Conservation (phyloP, 1,284 basidiomycete species). For the Mycena citricolor region DNA sequence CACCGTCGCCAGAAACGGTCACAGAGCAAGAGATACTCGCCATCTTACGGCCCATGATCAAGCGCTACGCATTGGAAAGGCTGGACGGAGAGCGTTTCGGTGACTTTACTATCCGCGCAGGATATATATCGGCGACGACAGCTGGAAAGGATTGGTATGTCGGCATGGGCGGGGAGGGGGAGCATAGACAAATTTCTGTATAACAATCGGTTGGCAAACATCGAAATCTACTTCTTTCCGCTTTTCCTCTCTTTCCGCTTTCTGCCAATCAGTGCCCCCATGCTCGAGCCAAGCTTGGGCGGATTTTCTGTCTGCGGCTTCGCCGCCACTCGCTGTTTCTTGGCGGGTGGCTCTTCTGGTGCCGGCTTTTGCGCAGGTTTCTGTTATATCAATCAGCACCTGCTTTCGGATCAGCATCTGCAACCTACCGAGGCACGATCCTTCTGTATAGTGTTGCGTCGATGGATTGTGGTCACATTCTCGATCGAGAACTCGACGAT, state of each 20-base stretch:
- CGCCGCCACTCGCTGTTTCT: constrained; percentile 43
- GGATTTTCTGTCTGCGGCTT: too few relatives aligned
- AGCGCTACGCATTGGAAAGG: constrained; percentile 87
- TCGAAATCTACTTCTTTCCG: constrained; percentile 32
- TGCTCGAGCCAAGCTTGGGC: constrained; percentile 32
- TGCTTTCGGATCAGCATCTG: constrained; percentile 1
- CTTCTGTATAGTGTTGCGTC: constrained; percentile 49
- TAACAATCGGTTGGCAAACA: neutral
- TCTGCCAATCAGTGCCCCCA: constrained; percentile 53
- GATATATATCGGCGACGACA: constrained; percentile 80
- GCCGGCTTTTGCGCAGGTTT: neutral
- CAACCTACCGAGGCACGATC: constrained; percentile 25
- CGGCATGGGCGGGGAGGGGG: constrained; percentile 70
- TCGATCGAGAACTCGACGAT: constrained; percentile 94
- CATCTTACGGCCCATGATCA: constrained; percentile 91
- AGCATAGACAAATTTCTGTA: constrained; percentile 30
- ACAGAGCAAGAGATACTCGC: constrained; percentile 92
- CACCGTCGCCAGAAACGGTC: constrained; percentile 71
- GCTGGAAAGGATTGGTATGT: constrained; percentile 85
- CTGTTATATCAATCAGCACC: constrained; percentile 14
- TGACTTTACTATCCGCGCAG: constrained; percentile 89
- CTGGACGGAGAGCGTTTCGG: constrained; percentile 92
- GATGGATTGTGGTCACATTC: constrained; percentile 84
- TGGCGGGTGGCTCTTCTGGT: constrained; percentile 34
- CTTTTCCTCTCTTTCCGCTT: constrained; percentile 50